Percentiles rank a stretch among this genome's conserved stretches.
These are phyloP conservation scores for Aphanomyces invadans DNA, from an alignment of 352 stramenopile species.

Conservation along the genomic window DNA sequence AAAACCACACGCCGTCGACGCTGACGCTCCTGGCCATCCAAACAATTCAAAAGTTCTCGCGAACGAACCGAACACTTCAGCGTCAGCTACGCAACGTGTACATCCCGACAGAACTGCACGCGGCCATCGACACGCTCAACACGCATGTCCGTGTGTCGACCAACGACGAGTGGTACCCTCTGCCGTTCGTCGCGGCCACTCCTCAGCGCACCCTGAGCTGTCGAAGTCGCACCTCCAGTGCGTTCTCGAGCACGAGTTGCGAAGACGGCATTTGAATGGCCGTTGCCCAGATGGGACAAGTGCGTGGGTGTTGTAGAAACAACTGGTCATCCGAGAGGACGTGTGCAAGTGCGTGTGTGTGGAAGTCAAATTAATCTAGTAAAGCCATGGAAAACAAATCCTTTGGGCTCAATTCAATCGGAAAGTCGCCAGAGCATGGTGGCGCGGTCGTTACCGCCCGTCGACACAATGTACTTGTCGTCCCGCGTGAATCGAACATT, in stretches of 20 bases:
- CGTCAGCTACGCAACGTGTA: conserved; percentile 38
- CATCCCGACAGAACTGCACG: conserved; percentile 52
- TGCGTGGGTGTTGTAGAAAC: not conserved
- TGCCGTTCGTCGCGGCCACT: not conserved
- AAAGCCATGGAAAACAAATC: not conserved
- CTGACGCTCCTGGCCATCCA: conserved; percentile 68
- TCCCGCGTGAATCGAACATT: conserved; percentile 54
- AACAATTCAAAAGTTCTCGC: conserved; percentile 40
- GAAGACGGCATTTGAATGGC: no score
- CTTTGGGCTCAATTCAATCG: not conserved
- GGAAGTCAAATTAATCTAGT: no score
- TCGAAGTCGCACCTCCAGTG: not conserved
- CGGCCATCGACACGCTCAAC: conserved; percentile 68
- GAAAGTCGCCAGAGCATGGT: conserved; percentile 54
- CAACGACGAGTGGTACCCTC: conserved; percentile 14
- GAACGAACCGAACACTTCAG: conserved; percentile 22
- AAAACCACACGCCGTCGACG: conserved; percentile 50
- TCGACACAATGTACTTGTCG: conserved; percentile 61
- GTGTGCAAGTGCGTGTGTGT: no score
- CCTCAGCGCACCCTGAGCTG: not conserved
- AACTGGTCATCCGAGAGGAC: no score
- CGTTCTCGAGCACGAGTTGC: not conserved
- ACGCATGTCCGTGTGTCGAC: conserved; percentile 37
- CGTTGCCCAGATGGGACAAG: no score
- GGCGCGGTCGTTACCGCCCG: conserved; percentile 58